A percentile compares a stretch with the other conserved stretches of the same genome.
Conservation (phyloP, 495 filamentous ascomycete genomes). For the Thozetella sp. region DNA sequence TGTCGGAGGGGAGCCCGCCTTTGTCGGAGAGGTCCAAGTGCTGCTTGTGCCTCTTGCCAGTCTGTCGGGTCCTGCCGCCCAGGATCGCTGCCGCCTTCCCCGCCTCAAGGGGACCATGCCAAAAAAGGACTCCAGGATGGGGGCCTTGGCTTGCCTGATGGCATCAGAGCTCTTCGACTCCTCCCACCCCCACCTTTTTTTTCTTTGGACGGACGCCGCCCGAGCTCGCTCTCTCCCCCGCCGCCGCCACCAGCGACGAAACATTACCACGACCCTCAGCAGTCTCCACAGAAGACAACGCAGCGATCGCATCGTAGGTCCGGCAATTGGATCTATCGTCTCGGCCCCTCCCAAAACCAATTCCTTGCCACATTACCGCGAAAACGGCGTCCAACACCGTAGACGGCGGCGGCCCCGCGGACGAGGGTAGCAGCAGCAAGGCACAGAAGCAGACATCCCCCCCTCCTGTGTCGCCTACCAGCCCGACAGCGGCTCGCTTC, state of each 20-base stretch:
- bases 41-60: no score
- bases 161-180: neutral
- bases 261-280: neutral
- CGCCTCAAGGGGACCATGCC: neutral
- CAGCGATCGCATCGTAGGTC: neutral
- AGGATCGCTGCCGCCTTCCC: neutral
- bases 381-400: slow-evolving; percentile 34
- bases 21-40: no score
- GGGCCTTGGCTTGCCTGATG: neutral
- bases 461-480: slow-evolving; percentile 32
- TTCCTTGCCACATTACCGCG: slow-evolving; percentile 30
- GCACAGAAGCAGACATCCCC: slow-evolving; percentile 18
- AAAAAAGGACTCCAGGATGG: neutral
- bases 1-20: no score
- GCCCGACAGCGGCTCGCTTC: slow-evolving; percentile 38
- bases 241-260: neutral
- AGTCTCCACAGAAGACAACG: neutral
- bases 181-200: neutral
- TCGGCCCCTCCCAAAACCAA: neutral
- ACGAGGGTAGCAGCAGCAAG: slow-evolving; percentile 13
- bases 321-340: neutral
- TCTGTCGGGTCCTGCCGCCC: neutral
- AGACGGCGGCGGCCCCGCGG: slow-evolving; percentile 20
- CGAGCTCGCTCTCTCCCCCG: neutral
- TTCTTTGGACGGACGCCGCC: neutral